These are phyloP conservation scores for Plectosphaerella cucumerina DNA, from an alignment of 2,329 filamentous ascomycete genomes.

Conservation along the genomic window DNA sequence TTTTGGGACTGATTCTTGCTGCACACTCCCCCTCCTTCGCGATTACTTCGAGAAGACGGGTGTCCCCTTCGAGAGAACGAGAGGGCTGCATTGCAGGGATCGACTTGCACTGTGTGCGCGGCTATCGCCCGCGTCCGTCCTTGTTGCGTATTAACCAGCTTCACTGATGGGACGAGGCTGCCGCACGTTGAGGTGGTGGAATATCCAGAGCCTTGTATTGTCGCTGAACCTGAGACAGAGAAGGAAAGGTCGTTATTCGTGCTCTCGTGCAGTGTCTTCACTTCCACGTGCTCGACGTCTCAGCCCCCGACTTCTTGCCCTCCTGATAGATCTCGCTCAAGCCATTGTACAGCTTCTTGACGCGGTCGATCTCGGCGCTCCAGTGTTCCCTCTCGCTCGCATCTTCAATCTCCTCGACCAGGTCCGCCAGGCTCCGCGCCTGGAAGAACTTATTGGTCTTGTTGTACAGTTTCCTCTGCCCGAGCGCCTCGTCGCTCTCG, in stretches of 20 bases:
- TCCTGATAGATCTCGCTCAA: constrained; percentile 46
- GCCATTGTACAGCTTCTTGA: constrained; percentile 43
- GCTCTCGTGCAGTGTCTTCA: constrained; percentile 12
- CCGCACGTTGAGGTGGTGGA: background rate
- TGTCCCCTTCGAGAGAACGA: background rate
- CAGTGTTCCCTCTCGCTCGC: constrained; percentile 25
- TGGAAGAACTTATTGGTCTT: constrained; percentile 52
- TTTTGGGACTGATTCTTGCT: background rate
- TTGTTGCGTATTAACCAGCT: no score
- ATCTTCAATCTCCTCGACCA: constrained; percentile 32
- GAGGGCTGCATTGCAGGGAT: no score
- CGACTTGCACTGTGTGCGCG: no score
- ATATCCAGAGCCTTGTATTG: no score
- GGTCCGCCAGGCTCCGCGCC: constrained; percentile 35
- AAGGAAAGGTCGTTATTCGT: no score
- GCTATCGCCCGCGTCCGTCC: no score
- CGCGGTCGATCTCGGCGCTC: constrained; percentile 35
- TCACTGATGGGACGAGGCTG: no score
- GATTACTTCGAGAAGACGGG: background rate
- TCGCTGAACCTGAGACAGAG: no score
- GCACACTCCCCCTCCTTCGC: background rate
- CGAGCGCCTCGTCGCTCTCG: constrained; percentile 33
- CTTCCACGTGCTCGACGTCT: constrained; percentile 46
- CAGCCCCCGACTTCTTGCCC: constrained; percentile 35
- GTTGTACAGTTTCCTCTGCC: constrained; percentile 44